phyloP scores from a whole-genome alignment of 2,329 filamentous ascomycete species.

The Fonsecaea erecta region DNA sequence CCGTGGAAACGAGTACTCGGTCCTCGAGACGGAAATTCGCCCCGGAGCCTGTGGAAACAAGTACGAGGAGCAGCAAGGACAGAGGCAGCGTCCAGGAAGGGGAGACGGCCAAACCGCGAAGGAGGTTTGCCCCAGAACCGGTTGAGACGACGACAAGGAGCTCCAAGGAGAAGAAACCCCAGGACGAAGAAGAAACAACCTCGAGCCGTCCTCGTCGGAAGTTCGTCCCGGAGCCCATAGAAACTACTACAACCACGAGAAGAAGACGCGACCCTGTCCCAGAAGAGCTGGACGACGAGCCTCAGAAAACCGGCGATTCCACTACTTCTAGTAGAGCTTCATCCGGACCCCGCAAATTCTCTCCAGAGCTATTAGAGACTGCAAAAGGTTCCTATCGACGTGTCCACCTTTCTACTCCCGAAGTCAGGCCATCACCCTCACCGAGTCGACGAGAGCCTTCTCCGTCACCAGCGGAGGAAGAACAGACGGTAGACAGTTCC shows the following conservation, averaged over 20 bases:
- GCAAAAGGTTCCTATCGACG: conserved; percentile 71
- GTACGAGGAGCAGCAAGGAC: conserved; percentile 32
- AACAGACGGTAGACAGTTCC: conserved; percentile 30
- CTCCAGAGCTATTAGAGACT: conserved; percentile 81
- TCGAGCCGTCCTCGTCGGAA: conserved; percentile 55
- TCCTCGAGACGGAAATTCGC: conserved; percentile 38
- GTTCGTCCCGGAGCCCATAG: conserved; percentile 72
- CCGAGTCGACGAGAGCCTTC: conserved; percentile 11
- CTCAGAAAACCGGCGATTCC: conserved; percentile 12
- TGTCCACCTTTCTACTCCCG: conserved; percentile 23
- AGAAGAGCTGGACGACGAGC: conserved; percentile 28
- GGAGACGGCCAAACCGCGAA: conserved; percentile 32
- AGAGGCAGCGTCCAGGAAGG: conserved; percentile 23
- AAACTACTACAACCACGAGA: conserved; percentile 59
- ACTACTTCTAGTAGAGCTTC: conserved; percentile 28
- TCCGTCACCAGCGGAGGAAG: conserved; percentile 12
- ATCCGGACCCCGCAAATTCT: conserved; percentile 59
- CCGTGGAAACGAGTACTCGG: conserved; percentile 35
- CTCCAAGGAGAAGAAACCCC: conserved; percentile 32
- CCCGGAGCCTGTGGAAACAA: conserved; percentile 41
- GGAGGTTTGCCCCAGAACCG: conserved; percentile 50
- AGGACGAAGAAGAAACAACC: conserved; percentile 37
- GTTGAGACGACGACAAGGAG: conserved; percentile 52
- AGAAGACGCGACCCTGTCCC: conserved; percentile 16
- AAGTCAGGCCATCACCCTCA: conserved; percentile 7